Conservation (phyloP, 352 stramenopile genomes). For the Phytophthora pseudosyringae region DNA sequence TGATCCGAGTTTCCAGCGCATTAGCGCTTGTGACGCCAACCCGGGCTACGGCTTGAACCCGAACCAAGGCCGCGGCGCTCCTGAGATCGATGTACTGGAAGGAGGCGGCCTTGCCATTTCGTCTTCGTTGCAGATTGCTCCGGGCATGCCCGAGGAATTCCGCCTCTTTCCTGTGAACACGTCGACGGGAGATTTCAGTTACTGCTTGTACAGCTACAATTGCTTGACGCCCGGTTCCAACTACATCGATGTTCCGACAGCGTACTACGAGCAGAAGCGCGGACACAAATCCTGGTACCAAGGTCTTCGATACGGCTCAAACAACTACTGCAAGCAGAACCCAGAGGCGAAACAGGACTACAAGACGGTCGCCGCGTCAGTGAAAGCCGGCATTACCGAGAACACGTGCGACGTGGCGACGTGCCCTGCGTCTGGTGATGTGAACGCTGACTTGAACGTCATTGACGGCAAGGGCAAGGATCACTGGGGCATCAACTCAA, state of each 20-base stretch:
- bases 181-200: constrained; percentile 21
- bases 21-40: constrained; percentile 82
- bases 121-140: constrained; percentile 88
- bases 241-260: constrained; percentile 46
- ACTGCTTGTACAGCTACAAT: constrained; percentile 50
- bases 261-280: constrained; percentile 43
- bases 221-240: constrained; percentile 58
- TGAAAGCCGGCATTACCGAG: constrained; percentile 44
- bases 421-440: constrained; percentile 56
- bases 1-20: constrained; percentile 45
- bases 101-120: constrained; percentile 79
- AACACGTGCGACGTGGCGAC: constrained; percentile 47
- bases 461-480: constrained; percentile 42
- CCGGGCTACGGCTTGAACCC: constrained; percentile 91
- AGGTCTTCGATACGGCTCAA: constrained; percentile 57
- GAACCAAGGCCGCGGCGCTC: constrained; percentile 83
- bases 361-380: constrained; percentile 24
- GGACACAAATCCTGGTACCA: constrained; percentile 64
- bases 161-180: constrained; percentile 56
- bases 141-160: constrained; percentile 69
- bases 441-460: constrained; percentile 46
- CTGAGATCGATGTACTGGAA: constrained; percentile 96
- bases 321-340: constrained; percentile 48
- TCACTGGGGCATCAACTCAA: constrained; percentile 73
- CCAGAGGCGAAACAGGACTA: constrained; percentile 37